Evolutionary conservation across 2,329 filamentous ascomycete genomes (phyloP).

Genomic region (Didymella segeticola): DNA sequence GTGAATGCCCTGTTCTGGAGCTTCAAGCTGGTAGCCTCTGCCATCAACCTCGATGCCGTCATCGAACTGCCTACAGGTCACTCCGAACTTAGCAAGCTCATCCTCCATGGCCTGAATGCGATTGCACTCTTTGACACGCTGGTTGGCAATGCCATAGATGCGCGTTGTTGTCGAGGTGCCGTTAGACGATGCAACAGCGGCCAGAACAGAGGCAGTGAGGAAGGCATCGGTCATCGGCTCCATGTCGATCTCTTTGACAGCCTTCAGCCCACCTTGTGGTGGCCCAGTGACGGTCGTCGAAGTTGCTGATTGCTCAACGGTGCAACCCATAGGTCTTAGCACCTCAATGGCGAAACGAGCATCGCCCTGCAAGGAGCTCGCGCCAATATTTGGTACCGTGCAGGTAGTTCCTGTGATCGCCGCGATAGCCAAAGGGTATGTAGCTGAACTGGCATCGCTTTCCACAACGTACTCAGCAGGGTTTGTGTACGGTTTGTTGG

Average conservation of each 20-base stretch:
- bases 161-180: conserved; percentile 69
- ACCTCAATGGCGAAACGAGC: conserved; percentile 93
- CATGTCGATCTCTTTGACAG: conserved; percentile 89
- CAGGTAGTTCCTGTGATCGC: conserved; percentile 96
- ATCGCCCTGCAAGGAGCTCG: conserved; percentile 89
- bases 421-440: conserved; percentile 91
- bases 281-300: conserved; percentile 95
- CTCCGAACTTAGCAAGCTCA: conserved; percentile 91
- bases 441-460: conserved; percentile 97
- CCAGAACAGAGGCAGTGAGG: conserved; percentile 90
- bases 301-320: conserved; percentile 79
- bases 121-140: conserved; percentile 98
- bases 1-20: conserved; percentile 70
- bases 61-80: conserved; percentile 83
- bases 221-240: conserved; percentile 99
- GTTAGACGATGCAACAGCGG: conserved; percentile 81
- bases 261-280: conserved; percentile 72
- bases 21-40: conserved; percentile 58
- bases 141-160: conserved; percentile 95
- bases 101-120: conserved; percentile 95
- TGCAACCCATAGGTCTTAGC: conserved; percentile 90
- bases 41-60: conserved; percentile 86
- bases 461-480: conserved; percentile 88
- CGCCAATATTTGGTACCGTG: conserved; percentile 95
- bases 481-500: conserved; percentile 81